These are phyloP conservation scores for Gossypium bickii DNA, from an alignment of 345 rosid genomes.

Conservation along the genomic window DNA sequence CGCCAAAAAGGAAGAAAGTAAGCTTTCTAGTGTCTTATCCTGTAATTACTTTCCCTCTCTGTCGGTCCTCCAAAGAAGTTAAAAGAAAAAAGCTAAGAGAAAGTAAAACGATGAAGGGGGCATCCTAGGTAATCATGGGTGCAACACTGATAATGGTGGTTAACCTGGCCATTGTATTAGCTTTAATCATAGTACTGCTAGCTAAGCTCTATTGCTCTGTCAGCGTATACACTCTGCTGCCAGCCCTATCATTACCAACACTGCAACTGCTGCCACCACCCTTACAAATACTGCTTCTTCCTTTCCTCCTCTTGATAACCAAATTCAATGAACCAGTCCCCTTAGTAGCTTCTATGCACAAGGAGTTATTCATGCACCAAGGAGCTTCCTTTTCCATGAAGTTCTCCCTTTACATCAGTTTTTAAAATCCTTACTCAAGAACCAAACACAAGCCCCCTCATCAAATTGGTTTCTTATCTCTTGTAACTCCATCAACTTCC, in stretches of 20 bases:
- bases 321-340: constrained; percentile 26
- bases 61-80: not conserved
- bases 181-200: constrained; percentile 62
- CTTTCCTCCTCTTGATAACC: constrained; percentile 22
- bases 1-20: constrained; percentile 24
- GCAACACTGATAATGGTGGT: constrained; percentile 76
- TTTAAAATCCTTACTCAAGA: constrained; percentile 25
- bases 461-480: constrained; percentile 30
- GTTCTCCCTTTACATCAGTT: constrained; percentile 20
- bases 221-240: constrained; percentile 24
- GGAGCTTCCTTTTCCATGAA: constrained; percentile 37
- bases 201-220: constrained; percentile 81
- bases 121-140: constrained; percentile 66
- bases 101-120: constrained; percentile 49
- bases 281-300: constrained; percentile 12
- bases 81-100: constrained; percentile 1
- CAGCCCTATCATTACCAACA: constrained; percentile 18
- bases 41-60: not conserved
- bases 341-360: constrained; percentile 48
- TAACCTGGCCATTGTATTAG: constrained; percentile 63
- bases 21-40: no score
- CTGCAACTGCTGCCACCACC: constrained; percentile 19
- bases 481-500: constrained; percentile 28
- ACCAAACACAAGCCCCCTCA: constrained; percentile 29
- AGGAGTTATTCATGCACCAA: constrained; percentile 66